Evolutionary conservation across 352 stramenopile species (phyloP).

Genomic region (Phytophthora hybrid): DNA sequence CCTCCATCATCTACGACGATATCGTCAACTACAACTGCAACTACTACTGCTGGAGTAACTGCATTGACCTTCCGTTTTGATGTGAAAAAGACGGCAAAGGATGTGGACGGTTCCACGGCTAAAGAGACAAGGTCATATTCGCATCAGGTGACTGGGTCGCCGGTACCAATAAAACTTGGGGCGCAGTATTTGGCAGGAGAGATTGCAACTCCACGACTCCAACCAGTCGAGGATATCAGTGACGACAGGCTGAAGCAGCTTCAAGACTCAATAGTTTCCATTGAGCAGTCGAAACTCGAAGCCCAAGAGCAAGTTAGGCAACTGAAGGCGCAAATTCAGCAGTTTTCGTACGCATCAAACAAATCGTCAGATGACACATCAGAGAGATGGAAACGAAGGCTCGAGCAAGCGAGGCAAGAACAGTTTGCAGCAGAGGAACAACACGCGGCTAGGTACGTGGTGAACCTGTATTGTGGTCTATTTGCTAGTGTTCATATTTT

Average conservation of each 20-base stretch:
- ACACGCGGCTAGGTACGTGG: constrained; percentile 45
- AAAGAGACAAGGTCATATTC: neutral
- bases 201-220: constrained; percentile 25
- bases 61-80: constrained; percentile 73
- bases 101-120: neutral
- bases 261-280: constrained; percentile 31
- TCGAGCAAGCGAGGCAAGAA: constrained; percentile 61
- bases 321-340: constrained; percentile 58
- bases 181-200: constrained; percentile 41
- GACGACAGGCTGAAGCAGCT: constrained; percentile 35
- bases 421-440: constrained; percentile 54
- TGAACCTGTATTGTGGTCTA: neutral
- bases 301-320: constrained; percentile 60
- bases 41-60: constrained; percentile 43
- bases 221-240: constrained; percentile 20
- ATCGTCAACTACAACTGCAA: constrained; percentile 6
- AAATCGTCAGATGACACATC: constrained; percentile 43
- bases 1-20: constrained; percentile 25
- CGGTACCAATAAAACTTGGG: constrained; percentile 32
- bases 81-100: constrained; percentile 45
- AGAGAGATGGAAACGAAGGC: constrained; percentile 58
- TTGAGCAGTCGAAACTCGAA: constrained; percentile 52
- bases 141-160: constrained; percentile 15
- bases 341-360: constrained; percentile 27
- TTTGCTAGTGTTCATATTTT: constrained; percentile 1